A percentile compares a stretch with the other conserved stretches of the same genome.
phyloP scores from a whole-genome alignment of 148 eudicot species.

The Dianthus caryophyllus region DNA sequence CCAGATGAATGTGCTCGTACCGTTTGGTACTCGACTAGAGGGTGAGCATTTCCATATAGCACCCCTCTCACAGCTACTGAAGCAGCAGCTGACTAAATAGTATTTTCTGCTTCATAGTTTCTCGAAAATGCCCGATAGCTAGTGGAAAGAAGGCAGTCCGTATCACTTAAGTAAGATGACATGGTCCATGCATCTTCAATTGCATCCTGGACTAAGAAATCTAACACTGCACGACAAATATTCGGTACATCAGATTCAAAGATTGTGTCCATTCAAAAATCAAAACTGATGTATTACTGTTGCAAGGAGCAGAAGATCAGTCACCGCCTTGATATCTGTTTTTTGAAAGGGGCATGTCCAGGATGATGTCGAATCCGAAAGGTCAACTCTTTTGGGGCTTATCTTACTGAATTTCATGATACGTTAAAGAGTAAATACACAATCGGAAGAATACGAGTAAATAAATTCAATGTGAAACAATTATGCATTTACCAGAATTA shows the following conservation, averaged over 20 bases:
- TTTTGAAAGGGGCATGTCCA: no score
- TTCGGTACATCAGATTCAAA: not conserved
- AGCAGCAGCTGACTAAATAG: constrained; percentile 86
- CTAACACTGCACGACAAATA: constrained; percentile 56
- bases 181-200: constrained; percentile 78
- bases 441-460: no score
- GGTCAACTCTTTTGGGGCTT: no score
- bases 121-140: constrained; percentile 35
- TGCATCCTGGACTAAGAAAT: constrained; percentile 80
- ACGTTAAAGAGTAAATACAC: no score
- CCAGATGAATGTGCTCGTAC: no score
- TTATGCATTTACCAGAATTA: no score
- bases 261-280: not conserved
- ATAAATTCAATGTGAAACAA: no score
- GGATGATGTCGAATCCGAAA: no score
- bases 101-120: constrained; percentile 67
- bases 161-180: constrained; percentile 71
- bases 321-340: no score
- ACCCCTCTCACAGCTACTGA: constrained; percentile 90
- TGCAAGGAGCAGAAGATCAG: constrained; percentile 1
- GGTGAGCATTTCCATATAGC: constrained; percentile 79
- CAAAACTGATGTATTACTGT: not conserved
- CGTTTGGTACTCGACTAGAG: no score
- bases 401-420: no score
- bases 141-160: constrained; percentile 82